Conservation (phyloP, 2,329 filamentous ascomycete species). For the Pochonia chlamydosporia region DNA sequence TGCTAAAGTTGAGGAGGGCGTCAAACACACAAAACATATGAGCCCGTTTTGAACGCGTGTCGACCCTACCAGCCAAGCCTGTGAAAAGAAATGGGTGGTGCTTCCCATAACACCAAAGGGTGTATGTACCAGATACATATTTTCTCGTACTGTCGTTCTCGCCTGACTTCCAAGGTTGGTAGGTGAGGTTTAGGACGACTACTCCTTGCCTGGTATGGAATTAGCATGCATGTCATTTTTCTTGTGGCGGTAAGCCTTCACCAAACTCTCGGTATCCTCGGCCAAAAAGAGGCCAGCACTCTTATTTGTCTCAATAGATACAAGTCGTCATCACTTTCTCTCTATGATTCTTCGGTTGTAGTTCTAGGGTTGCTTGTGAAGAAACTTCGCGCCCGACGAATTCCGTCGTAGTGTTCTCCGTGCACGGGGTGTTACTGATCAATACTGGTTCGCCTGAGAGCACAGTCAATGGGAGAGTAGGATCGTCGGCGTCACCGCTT, state of each 20-base stretch:
- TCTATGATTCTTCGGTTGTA: not conserved
- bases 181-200: not conserved
- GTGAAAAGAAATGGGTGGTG: not conserved
- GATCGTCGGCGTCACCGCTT: slow-evolving; percentile 5
- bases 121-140: not conserved
- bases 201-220: not conserved
- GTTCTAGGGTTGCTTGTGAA: no score
- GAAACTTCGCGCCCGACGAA: no score
- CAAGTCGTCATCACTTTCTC: not conserved
- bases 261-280: slow-evolving; percentile 1
- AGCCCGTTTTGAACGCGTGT: not conserved
- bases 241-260: not conserved
- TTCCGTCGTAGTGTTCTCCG: no score
- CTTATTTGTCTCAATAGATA: not conserved
- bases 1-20: no score
- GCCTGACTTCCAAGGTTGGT: no score
- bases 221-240: not conserved
- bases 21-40: not conserved
- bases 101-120: not conserved
- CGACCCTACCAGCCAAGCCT: not conserved
- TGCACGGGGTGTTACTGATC: not conserved
- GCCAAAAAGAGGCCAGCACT: not conserved
- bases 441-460: not conserved
- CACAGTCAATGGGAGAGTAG: not conserved
- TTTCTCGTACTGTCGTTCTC: not conserved